Conservation (phyloP, 2,329 filamentous ascomycete genomes). For the Xylariaceae sp. region DNA sequence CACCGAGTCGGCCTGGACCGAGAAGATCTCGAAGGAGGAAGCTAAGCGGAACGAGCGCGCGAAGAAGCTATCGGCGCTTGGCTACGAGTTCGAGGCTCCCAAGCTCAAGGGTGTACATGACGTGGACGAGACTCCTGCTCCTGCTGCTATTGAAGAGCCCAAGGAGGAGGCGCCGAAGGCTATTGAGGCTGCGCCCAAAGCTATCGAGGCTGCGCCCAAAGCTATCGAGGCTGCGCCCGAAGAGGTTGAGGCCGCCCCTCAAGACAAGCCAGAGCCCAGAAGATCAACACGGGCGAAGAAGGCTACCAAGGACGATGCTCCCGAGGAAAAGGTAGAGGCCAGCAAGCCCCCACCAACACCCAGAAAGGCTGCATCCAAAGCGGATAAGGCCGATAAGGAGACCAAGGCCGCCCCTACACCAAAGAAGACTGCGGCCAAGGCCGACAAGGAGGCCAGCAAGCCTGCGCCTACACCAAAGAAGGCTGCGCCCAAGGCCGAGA, state of each 20-base stretch:
- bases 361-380: conserved; percentile 15
- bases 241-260: not conserved
- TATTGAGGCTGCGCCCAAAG: conserved; percentile 34
- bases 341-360: conserved; percentile 34
- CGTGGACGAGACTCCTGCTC: conserved; percentile 32
- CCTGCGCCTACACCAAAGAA: conserved; percentile 25
- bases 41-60: conserved; percentile 62
- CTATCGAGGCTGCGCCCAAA: conserved; percentile 7
- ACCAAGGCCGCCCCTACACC: conserved; percentile 34
- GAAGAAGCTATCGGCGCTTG: conserved; percentile 70
- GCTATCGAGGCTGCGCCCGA: conserved; percentile 2
- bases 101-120: conserved; percentile 55
- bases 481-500: conserved; percentile 20
- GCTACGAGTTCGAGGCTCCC: conserved; percentile 77
- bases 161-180: conserved; percentile 35
- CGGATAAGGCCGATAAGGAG: conserved; percentile 20
- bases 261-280: not conserved
- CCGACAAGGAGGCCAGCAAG: conserved; percentile 24
- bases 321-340: conserved; percentile 26
- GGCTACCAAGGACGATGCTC: not conserved
- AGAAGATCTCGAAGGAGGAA: conserved; percentile 68
- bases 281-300: not conserved
- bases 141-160: conserved; percentile 34
- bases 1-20: conserved; percentile 71
- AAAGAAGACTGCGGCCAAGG: conserved; percentile 18